These are phyloP conservation scores for Vanrija pseudolonga DNA, from an alignment of 1,284 basidiomycete genomes.

Conservation along the genomic window DNA sequence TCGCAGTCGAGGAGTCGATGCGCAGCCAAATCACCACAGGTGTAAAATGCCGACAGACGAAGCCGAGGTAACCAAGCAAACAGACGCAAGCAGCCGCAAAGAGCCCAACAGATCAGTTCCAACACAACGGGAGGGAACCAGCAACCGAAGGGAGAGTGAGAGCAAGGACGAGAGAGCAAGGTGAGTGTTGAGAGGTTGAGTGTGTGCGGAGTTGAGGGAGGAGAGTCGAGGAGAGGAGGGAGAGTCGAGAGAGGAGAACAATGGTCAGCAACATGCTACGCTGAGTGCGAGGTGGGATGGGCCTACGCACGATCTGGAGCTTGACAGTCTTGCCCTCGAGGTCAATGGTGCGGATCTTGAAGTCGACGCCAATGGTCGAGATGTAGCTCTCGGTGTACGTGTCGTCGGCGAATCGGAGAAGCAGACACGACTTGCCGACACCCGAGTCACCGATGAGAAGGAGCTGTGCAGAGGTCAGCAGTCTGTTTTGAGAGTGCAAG, in stretches of 20 bases:
- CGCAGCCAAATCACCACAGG: no score
- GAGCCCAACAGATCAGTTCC: conserved; percentile 13
- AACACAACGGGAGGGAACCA: no score
- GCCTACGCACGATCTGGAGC: conserved; percentile 84
- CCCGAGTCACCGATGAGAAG: conserved; percentile 73
- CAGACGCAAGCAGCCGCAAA: conserved; percentile 1
- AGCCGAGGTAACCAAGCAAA: conserved; percentile 5
- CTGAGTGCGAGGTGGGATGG: conserved; percentile 25
- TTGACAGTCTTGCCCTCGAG: conserved; percentile 99
- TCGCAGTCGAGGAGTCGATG: no score
- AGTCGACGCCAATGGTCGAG: conserved; percentile 96
- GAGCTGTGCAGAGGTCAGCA: conserved; percentile 53
- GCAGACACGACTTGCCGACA: conserved; percentile 95
- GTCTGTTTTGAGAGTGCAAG: not conserved
- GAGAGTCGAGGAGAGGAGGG: conserved; percentile 4
- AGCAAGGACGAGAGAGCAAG: not conserved
- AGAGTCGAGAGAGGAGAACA: conserved; percentile 12
- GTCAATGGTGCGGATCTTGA: conserved; percentile 99
- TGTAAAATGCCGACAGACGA: not conserved
- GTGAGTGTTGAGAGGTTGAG: not conserved
- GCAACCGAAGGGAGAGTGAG: not conserved
- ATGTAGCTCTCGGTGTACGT: conserved; percentile 99
- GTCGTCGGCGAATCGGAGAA: conserved; percentile 98
- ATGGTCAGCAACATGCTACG: conserved; percentile 23
- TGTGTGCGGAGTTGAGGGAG: not conserved